A percentile compares a stretch with the other conserved stretches of the same genome.
phyloP scores from a whole-genome alignment of 2,329 filamentous ascomycete species.

The Nemania sp. region DNA sequence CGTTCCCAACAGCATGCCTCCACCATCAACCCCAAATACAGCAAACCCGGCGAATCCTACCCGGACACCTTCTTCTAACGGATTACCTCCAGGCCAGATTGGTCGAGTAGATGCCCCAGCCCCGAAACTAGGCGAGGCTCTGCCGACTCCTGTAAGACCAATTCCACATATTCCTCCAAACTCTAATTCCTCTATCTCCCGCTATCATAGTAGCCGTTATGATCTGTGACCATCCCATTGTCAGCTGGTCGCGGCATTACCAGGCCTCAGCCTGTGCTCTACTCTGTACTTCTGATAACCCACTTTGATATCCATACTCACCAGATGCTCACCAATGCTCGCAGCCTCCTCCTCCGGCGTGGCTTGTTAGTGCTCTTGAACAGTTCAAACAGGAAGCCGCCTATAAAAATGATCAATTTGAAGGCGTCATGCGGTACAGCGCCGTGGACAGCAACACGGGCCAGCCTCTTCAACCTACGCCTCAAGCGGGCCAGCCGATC shows the following conservation, averaged over 20 bases:
- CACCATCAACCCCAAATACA: conserved; percentile 40
- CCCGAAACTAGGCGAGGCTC: conserved; percentile 57
- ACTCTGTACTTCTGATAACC: conserved; percentile 11
- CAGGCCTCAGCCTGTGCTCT: conserved; percentile 18
- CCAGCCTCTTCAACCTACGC: conserved; percentile 61
- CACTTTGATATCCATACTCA: conserved; percentile 31
- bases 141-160: conserved; percentile 63
- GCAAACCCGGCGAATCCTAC: conserved; percentile 29
- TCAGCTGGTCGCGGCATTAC: conserved; percentile 21
- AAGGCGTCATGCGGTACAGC: conserved; percentile 88
- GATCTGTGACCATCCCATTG: conserved; percentile 34
- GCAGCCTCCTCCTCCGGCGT: conserved; percentile 82
- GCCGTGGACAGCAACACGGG: conserved; percentile 75
- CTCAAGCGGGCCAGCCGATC: conserved; percentile 50
- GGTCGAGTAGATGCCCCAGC: conserved; percentile 72
- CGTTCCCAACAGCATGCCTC: conserved; percentile 42
- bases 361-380: conserved; percentile 77
- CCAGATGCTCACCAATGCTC: conserved; percentile 30
- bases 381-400: conserved; percentile 62
- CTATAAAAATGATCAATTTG: conserved; percentile 83
- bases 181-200: conserved; percentile 35
- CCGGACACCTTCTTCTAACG: conserved; percentile 29
- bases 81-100: conserved; percentile 56
- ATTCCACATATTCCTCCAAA: conserved; percentile 25
- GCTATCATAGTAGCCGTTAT: conserved; percentile 38